These are phyloP conservation scores for Thinopyrum elongatum DNA, from an alignment of 176 grass and related monocot species.

Conservation along the genomic window DNA sequence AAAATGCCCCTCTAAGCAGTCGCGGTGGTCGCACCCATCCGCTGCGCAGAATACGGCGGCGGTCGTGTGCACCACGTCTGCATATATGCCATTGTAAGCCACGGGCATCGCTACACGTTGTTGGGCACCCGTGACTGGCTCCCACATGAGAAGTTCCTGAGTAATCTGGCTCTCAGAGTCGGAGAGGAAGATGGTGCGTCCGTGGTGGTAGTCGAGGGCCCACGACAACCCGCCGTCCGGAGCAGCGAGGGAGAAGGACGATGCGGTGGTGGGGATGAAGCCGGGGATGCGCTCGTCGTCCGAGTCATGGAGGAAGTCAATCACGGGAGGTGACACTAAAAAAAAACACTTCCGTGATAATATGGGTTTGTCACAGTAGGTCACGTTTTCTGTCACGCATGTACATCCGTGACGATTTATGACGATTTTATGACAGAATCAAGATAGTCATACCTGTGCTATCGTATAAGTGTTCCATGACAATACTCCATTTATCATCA, in stretches of 20 bases:
- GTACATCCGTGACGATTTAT: no score
- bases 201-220: neutral
- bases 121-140: neutral
- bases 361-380: no score
- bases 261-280: neutral
- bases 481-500: no score
- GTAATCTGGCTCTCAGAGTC: no score
- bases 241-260: neutral
- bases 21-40: neutral
- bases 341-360: no score
- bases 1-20: neutral
- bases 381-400: no score
- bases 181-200: neutral
- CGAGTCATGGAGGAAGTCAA: neutral
- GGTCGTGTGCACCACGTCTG: neutral
- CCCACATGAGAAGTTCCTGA: neutral
- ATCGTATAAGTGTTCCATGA: no score
- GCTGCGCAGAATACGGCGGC: neutral
- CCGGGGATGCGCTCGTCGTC: neutral
- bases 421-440: no score
- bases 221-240: neutral
- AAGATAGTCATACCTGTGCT: no score
- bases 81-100: neutral
- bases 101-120: neutral
- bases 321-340: neutral